Percentiles rank a stretch among this genome's conserved stretches.
These are phyloP conservation scores for Poteriospumella lacustris DNA, from an alignment of 108 stramenopile species.

Conservation along the genomic window DNA sequence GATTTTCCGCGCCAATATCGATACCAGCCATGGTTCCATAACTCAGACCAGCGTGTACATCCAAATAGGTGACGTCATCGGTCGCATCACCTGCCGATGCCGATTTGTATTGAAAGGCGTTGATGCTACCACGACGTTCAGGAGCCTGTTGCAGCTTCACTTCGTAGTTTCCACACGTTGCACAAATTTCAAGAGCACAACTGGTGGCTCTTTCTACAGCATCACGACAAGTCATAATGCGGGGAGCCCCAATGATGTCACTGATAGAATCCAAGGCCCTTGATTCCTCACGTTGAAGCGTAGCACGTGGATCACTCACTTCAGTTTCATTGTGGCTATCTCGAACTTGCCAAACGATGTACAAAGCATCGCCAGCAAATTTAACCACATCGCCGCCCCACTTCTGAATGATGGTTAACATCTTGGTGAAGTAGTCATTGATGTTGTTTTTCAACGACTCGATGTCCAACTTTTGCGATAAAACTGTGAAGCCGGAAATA, in stretches of 20 bases:
- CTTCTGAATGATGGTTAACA: slow-evolving; percentile 35
- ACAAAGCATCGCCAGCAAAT: slow-evolving; percentile 57
- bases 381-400: slow-evolving; percentile 55
- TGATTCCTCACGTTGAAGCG: no score
- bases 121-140: not conserved
- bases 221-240: no score
- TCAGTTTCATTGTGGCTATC: no score
- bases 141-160: not conserved
- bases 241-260: no score
- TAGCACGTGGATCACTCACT: no score
- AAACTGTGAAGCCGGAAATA: slow-evolving; percentile 74
- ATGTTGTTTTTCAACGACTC: slow-evolving; percentile 55
- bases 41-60: not conserved
- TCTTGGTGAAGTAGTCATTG: slow-evolving; percentile 49
- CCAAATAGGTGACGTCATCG: not conserved
- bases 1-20: not conserved
- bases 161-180: slow-evolving; percentile 3
- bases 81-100: not conserved
- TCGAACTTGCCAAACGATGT: slow-evolving; percentile 46
- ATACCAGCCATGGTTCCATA: not conserved
- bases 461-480: slow-evolving; percentile 61
- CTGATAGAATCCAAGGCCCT: no score
- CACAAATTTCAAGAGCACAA: not conserved
- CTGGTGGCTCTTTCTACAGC: not conserved
- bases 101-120: not conserved